Evolutionary conservation across 2,329 filamentous ascomycete species (phyloP).

Genomic region (Clarireedia sp.): DNA sequence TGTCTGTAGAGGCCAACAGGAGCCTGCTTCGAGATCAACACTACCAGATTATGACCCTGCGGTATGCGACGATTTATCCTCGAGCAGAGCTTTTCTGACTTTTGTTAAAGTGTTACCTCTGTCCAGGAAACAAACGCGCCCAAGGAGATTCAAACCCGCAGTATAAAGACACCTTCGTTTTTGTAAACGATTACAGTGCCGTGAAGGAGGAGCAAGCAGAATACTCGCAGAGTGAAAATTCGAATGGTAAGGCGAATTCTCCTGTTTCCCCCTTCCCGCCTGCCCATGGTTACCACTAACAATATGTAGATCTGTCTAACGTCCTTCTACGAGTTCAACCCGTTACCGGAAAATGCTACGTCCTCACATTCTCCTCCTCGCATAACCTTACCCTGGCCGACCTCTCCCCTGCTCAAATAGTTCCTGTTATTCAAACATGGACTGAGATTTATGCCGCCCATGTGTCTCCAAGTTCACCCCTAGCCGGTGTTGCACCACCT

Average conservation of each 20-base stretch:
- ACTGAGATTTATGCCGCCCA: slow-evolving; percentile 81
- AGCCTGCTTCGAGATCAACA: slow-evolving; percentile 57
- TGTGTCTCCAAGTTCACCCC: slow-evolving; percentile 63
- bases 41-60: slow-evolving; percentile 76
- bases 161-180: slow-evolving; percentile 83
- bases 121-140: slow-evolving; percentile 82
- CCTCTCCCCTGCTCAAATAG: slow-evolving; percentile 66
- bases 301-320: slow-evolving; percentile 55
- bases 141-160: slow-evolving; percentile 79
- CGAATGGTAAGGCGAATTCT: slow-evolving; percentile 16
- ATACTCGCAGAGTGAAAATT: slow-evolving; percentile 44
- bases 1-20: slow-evolving; percentile 63
- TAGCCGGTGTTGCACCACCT: slow-evolving; percentile 35
- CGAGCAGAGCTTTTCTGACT: slow-evolving; percentile 12
- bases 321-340: slow-evolving; percentile 74
- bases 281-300: background rate
- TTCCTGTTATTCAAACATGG: slow-evolving; percentile 84
- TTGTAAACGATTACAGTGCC: slow-evolving; percentile 95
- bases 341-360: slow-evolving; percentile 93
- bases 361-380: slow-evolving; percentile 84
- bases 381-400: slow-evolving; percentile 93
- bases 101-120: slow-evolving; percentile 73
- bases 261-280: slow-evolving; percentile 2
- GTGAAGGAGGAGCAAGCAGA: slow-evolving; percentile 88
- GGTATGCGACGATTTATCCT: slow-evolving; percentile 33